Evolutionary conservation across 805 yeast genomes (phyloP), one percentile per base, ranked within the genome.

Genomic region (Blastobotrys robertii): DNA sequence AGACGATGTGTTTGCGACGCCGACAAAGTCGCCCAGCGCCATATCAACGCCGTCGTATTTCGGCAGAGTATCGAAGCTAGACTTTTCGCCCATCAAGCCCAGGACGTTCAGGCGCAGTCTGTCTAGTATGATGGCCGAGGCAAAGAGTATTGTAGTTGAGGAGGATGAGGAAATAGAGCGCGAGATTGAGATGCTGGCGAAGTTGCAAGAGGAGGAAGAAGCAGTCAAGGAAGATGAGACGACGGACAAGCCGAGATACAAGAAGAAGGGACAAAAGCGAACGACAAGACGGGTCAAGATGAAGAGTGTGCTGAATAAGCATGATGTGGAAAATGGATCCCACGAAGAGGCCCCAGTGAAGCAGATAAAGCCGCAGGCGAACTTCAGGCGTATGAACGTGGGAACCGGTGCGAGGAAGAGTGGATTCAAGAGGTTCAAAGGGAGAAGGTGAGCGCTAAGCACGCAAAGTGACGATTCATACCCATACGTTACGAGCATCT

Each of bases 91-190:
- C 13, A 4, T 53, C 55, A 3, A 60, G 67, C 37, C 25, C 6
- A 19, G 25, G 25, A 4, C 25, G 25, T 19, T 19, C 25, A 19
- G 25, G 25, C 25, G 25, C 25, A 57, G 68, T 2, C 46, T 78
- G 8, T 65, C 72, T 3, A 71, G 70, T 30, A 59, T 78, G 33
- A 70, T 69, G 49, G 63, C 67, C 35, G 82, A 74, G 44, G 63
- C 68, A 11, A 32, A 39, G 56, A 19, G 25, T 19, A 19, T 19
- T 4, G 25, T 19, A 6, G 25, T 19, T 4, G 25, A 19, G 25
- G 25, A 19, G 6, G 25, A 19, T 19, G 25, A 62, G 31, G 65
- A 60, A 37, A 44, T 37, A n/a, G 22, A 41, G 43, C 47, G 32
- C 52, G 42, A 48, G 50, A 42, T 38, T 48, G 49, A 38, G 13